Base-by-base conservation (phyloP, 169 alveolate species). In the Plasmodium malariae region DNA sequence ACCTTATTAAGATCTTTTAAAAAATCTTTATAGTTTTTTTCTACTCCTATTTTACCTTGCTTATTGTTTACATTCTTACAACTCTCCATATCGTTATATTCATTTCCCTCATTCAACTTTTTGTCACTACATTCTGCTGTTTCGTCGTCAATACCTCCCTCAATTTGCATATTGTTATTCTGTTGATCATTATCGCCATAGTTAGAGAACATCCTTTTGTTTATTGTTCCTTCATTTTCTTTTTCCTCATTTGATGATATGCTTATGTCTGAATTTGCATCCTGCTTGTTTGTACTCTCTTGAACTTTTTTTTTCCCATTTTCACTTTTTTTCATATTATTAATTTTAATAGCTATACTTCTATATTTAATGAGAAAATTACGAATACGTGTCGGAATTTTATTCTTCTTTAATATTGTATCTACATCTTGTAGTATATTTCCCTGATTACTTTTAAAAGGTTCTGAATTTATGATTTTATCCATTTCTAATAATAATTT, bases 341-440 rank as follows among this genome's bases (percentile, higher is more conserved):
- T 9, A 26, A 59, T 48, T 63, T 86, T 70, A 24, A 70, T 48
- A 12, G 67, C 87, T n/a, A 86, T 19, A 63, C 37, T 32, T 59
- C 69, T 86, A 59, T 86, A 86, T 28, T 86, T 86, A 24, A 86
- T n/a, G 14, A 86, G 30, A 86, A 86, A 86, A 43, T 86, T 86
- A 40, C 87, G 71, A 55, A 86, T 59, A 43, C 26, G 72, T 19
- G 32, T 6, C 14, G 92, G 92, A 30, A 86, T 45, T 40, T 86
- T 70, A 51, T 86, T 36, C 19, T 45, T 83, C 65, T 86, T 86
- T 86, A 86, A 86, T 70, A 86, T 80, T 7, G 70, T 11, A 36
- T 86, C 92, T 32, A 86, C 63, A 12, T 60, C 65, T 86, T 86
- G 65, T n/a, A 67, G 49, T 57, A 86, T 19, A 62, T 70, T 59